Evolutionary conservation across 2,329 filamentous ascomycete species (phyloP).

Genomic region (Sporothrix luriei): DNA sequence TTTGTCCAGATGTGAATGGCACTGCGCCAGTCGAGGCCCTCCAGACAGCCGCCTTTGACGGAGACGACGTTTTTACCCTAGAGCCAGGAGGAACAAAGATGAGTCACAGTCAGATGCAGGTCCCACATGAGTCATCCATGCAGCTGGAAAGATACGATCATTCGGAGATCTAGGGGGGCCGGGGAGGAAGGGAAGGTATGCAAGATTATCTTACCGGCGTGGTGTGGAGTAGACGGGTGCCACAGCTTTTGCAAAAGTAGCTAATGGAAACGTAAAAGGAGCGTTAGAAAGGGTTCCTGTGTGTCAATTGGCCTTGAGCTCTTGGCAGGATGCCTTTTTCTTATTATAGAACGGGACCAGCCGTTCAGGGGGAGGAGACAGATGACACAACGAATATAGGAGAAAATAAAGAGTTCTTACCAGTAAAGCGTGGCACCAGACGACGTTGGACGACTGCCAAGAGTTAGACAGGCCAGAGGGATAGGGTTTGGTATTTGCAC

Average conservation of each 20-base stretch:
- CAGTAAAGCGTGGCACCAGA: slow-evolving; percentile 62
- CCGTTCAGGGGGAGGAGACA: background rate
- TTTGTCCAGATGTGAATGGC: slow-evolving; percentile 71
- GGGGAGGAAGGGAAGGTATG: background rate
- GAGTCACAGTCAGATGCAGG: slow-evolving; percentile 13
- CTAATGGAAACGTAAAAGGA: slow-evolving; percentile 42
- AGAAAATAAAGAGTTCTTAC: slow-evolving; percentile 43
- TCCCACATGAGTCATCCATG: background rate
- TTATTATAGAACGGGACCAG: background rate
- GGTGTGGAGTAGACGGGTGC: slow-evolving; percentile 65
- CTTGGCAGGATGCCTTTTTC: background rate
- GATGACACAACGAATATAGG: background rate
- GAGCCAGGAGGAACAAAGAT: background rate
- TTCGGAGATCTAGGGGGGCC: background rate
- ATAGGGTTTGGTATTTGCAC: too few relatives aligned
- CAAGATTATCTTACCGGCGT: slow-evolving; percentile 45
- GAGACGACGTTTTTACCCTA: slow-evolving; percentile 62
- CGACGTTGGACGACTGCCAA: slow-evolving; percentile 56
- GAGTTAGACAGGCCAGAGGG: background rate
- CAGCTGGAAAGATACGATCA: too few relatives aligned
- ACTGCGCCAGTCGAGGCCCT: slow-evolving; percentile 61
- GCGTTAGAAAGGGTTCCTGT: background rate
- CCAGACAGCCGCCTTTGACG: slow-evolving; percentile 68
- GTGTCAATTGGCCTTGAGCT: background rate
- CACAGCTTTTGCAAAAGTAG: slow-evolving; percentile 68